Conservation (phyloP, 148 eudicot genomes). For the Chenopodium suecicum region DNA sequence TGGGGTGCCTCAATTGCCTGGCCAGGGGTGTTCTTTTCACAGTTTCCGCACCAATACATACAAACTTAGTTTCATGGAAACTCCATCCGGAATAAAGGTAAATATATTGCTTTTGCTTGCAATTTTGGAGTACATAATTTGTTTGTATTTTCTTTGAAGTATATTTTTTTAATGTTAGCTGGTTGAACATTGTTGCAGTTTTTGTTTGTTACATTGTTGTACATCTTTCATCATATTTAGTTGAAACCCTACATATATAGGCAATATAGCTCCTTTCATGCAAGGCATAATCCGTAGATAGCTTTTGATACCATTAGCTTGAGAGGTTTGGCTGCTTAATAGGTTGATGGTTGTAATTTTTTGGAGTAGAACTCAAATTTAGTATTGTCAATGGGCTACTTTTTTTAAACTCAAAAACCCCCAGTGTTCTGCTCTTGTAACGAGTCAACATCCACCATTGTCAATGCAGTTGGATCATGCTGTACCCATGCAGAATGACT, state of each 20-base stretch:
- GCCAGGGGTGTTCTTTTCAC: slow-evolving; percentile 97
- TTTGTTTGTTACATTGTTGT: not conserved
- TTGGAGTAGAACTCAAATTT: not conserved
- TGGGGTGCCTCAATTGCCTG: slow-evolving; percentile 98
- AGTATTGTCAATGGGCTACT: not conserved
- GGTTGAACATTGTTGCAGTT: not conserved
- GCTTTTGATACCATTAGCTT: not conserved
- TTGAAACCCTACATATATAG: not conserved
- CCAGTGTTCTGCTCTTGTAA: not conserved
- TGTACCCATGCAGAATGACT: not conserved
- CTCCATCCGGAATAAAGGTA: slow-evolving; percentile 98
- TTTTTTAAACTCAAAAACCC: not conserved
- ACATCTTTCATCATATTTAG: not conserved
- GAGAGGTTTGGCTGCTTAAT: not conserved
- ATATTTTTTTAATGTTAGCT: not conserved
- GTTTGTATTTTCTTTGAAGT: not conserved
- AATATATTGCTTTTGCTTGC: not conserved
- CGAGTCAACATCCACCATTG: not conserved
- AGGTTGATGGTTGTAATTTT: not conserved
- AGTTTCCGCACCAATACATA: slow-evolving; percentile 93
- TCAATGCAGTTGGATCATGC: not conserved
- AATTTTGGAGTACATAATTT: not conserved
- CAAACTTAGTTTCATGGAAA: slow-evolving; percentile 95
- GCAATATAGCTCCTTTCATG: not conserved
- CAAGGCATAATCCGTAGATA: not conserved